Evolutionary conservation across 1,284 basidiomycete genomes (phyloP).

Genomic region (Apiotrichum siamense): DNA sequence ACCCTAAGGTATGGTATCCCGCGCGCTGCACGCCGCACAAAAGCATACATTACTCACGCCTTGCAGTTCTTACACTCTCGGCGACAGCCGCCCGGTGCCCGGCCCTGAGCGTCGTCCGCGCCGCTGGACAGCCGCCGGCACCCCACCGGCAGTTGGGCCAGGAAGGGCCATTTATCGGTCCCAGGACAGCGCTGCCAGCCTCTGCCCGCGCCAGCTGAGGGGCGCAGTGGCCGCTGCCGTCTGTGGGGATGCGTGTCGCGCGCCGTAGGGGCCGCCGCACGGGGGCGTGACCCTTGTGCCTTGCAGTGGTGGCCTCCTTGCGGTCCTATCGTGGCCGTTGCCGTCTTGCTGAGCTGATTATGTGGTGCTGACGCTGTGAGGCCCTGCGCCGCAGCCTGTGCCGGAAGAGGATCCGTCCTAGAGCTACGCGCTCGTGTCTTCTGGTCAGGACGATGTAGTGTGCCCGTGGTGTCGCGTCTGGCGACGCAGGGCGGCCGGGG

Average conservation of each 20-base stretch:
- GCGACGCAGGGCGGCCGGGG: background rate
- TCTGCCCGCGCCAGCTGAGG: background rate
- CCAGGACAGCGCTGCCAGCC: conserved; percentile 12
- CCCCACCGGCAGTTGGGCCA: background rate
- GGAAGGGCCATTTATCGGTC: conserved; percentile 7
- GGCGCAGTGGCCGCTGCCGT: background rate
- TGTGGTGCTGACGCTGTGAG: background rate
- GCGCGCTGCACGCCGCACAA: background rate
- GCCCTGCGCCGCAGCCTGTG: no score
- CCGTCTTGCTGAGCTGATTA: no score
- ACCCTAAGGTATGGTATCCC: conserved; percentile 21
- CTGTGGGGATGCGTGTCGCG: background rate
- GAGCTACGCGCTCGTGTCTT: conserved; percentile 1
- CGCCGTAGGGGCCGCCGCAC: background rate
- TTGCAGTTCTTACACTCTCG: conserved; percentile 10
- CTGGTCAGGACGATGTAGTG: no score
- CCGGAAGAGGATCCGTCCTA: conserved; percentile 3
- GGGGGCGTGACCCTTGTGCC: no score
- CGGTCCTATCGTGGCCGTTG: no score
- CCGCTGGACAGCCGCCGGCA: conserved; percentile 13
- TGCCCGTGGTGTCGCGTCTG: no score
- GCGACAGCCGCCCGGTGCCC: conserved; percentile 4
- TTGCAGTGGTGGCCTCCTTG: no score
- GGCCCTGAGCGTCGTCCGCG: conserved; percentile 13
- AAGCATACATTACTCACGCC: no score